phyloP scores from a whole-genome alignment of 31 red algal species.

The Asparagopsis taxiformis region DNA sequence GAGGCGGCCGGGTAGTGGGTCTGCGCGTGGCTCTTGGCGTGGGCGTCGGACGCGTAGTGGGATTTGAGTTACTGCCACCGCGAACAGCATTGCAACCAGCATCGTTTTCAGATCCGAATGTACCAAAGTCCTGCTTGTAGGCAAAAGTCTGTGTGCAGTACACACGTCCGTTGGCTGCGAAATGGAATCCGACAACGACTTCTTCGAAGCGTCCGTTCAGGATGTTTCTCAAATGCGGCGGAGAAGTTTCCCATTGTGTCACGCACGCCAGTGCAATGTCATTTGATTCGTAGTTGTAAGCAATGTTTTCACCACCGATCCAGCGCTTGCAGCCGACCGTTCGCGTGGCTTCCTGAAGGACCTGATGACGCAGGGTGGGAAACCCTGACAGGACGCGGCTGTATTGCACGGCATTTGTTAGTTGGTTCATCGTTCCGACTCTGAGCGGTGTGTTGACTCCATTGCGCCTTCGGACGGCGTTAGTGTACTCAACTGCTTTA shows the following conservation, averaged over 20 bases:
- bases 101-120: constrained; percentile 11
- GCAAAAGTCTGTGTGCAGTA: constrained; percentile 38
- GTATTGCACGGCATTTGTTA: constrained; percentile 33
- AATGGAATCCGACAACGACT: constrained; percentile 42
- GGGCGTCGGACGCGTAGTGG: no score
- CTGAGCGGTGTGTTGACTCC: constrained; percentile 7
- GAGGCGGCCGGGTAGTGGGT: background rate
- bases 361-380: constrained; percentile 16
- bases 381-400: background rate
- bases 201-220: constrained; percentile 23
- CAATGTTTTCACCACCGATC: constrained; percentile 45
- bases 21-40: background rate
- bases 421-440: constrained; percentile 16
- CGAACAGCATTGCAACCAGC: constrained; percentile 9
- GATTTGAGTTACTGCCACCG: no score
- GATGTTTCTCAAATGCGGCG: constrained; percentile 24
- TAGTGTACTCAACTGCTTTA: constrained; percentile 14
- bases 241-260: constrained; percentile 26
- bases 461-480: constrained; percentile 6
- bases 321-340: constrained; percentile 28
- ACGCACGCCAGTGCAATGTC: constrained; percentile 33
- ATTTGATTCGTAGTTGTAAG: constrained; percentile 20
- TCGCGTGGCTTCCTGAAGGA: background rate
- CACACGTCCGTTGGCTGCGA: constrained; percentile 18
- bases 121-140: background rate